phyloP scores from a whole-genome alignment of 2,329 filamentous ascomycete genomes.

The Fusarium foetens region DNA sequence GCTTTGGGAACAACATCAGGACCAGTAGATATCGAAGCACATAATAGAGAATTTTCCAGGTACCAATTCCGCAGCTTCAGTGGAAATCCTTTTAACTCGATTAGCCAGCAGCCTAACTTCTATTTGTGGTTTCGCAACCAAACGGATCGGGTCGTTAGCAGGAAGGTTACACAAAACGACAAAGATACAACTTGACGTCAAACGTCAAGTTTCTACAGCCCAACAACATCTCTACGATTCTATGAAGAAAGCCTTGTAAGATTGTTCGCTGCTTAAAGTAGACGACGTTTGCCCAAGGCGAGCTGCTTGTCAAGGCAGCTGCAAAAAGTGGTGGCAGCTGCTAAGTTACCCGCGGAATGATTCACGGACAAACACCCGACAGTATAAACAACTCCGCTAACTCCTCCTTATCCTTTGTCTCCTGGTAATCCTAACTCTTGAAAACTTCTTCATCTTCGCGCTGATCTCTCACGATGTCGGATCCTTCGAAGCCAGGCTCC shows the following conservation, averaged over 20 bases:
- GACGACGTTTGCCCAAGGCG: not conserved
- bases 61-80: not conserved
- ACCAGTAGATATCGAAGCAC: not conserved
- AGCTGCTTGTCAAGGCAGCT: not conserved
- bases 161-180: not conserved
- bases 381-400: not conserved
- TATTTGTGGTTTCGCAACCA: not conserved
- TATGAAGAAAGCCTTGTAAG: accelerated
- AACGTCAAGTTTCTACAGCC: not conserved
- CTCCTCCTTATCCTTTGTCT: not conserved
- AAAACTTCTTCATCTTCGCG: not conserved
- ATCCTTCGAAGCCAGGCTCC: not conserved
- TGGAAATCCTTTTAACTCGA: too few species aligned
- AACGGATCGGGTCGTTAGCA: not conserved
- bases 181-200: not conserved
- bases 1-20: not conserved
- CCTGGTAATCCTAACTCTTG: not conserved
- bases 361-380: not conserved
- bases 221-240: not conserved
- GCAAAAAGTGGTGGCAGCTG: not conserved
- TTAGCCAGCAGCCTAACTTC: not conserved
- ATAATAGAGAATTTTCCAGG: too few species aligned
- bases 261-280: not conserved
- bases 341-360: not conserved
- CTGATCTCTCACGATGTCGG: not conserved